Evolutionary conservation across 352 stramenopile species (phyloP).

Genomic region (Lagenidium giganteum): DNA sequence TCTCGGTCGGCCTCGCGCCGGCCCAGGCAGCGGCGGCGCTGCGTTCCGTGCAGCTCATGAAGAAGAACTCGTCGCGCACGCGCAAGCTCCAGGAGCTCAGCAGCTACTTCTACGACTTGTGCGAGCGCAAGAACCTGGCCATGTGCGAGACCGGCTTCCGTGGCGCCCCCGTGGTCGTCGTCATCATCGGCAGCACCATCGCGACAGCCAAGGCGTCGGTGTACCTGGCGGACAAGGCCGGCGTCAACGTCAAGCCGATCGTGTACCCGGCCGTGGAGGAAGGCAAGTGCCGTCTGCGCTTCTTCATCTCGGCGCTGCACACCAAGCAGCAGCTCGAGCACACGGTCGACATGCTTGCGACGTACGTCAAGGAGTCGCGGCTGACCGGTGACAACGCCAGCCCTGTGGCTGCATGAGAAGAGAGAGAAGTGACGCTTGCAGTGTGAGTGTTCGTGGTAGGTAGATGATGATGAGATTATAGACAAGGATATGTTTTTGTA

Average conservation of each 20-base stretch:
- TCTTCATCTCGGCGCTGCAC: constrained; percentile 72
- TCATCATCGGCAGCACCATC: constrained; percentile 57
- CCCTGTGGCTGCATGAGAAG: no score
- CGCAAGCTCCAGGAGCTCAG: constrained; percentile 44
- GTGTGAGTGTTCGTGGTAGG: no score
- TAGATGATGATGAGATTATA: no score
- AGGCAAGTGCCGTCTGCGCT: constrained; percentile 67
- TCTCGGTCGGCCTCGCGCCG: constrained; percentile 63
- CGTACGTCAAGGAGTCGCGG: constrained; percentile 21
- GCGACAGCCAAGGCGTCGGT: constrained; percentile 57
- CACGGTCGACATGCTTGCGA: constrained; percentile 26
- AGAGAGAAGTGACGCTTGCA: no score
- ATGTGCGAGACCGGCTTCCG: constrained; percentile 47
- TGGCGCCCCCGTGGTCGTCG: constrained; percentile 56
- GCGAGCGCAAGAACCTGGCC: constrained; percentile 41
- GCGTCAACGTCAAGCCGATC: constrained; percentile 70
- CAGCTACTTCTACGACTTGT: constrained; percentile 62
- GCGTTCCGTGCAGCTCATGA: constrained; percentile 52
- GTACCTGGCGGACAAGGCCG: constrained; percentile 28
- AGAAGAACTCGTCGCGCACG: constrained; percentile 33
- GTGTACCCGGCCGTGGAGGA: constrained; percentile 75
- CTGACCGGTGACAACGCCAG: no score
- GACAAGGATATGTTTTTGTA: no score
- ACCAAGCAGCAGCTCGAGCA: constrained; percentile 45
- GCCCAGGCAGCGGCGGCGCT: constrained; percentile 50